Base-by-base conservation (phyloP, 306 rosid species). In the Malus orientalis region DNA sequence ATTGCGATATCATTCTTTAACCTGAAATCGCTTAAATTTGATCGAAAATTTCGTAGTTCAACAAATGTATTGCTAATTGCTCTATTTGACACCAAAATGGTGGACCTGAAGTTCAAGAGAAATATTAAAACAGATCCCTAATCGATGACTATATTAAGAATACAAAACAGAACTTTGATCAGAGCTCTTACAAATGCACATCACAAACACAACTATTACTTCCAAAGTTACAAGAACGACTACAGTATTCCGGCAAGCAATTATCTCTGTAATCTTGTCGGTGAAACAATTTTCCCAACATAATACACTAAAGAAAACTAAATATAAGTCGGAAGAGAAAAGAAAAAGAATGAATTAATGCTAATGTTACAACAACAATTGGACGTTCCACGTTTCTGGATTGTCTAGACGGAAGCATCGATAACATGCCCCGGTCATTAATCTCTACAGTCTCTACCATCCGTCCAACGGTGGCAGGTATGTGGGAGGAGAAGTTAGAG, bases 291-390 rank as follows among this genome's bases (percentile, higher is more conserved):
- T 4, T 38, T 79, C 68, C 60, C 19, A 29, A n/a, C 40, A 11
- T 14, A 51, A 51, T 63, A 30, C 20, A 15, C 36, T 9, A 10
- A 11, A 62, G 32, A 74, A 45, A 20, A 54, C 27, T 38, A 47
- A 74, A 25, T 11, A 53, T n/a, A 30, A 30, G 15, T 4, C 30
- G 1, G 1, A 9, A 13, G 18, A 81, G 74, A 78, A 74, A 49
- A 49, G 55, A 54, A 20, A 83, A 89, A 77, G 91, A 89, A 89
- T 86, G 85, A 79, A 81, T 80, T 54, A 67, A 77, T 74, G 82
- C 85, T 78, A 82, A 75, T 81, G 77, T 79, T 88, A 88, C 91
- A 88, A 86, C 96, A 89, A 85, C 85, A 77, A 67, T 42, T 27
- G 70, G 69, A 79, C 10, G 78, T 74, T 62, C 6, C 69, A 69